These are phyloP conservation scores for Phytophthora cryptogea DNA, from an alignment of 352 stramenopile species.

Conservation along the genomic window DNA sequence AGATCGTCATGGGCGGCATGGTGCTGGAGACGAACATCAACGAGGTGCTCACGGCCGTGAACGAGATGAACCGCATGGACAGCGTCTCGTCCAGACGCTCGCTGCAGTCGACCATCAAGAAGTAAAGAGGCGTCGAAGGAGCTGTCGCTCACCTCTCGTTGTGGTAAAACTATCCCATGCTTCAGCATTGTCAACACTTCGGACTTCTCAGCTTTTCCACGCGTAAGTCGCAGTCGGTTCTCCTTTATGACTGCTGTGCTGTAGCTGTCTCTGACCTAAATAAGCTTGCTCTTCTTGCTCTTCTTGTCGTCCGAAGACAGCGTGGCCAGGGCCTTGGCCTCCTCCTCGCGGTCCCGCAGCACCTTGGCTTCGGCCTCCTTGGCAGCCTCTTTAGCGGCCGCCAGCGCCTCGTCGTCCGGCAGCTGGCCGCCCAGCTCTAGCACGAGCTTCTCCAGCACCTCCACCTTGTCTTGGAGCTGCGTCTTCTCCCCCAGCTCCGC, in stretches of 20 bases:
- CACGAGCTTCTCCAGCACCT: conserved; percentile 66
- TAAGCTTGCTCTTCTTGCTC: conserved; percentile 64
- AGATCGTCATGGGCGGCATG: conserved; percentile 99
- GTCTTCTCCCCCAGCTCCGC: conserved; percentile 41
- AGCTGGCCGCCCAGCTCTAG: conserved; percentile 60
- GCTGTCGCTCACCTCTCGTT: background rate
- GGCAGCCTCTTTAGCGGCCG: conserved; percentile 43
- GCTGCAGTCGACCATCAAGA: conserved; percentile 75
- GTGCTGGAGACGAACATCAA: conserved; percentile 99
- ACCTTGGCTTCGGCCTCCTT: conserved; percentile 46
- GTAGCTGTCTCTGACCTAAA: conserved; percentile 44
- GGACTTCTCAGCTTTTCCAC: conserved; percentile 5
- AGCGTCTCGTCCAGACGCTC: conserved; percentile 78
- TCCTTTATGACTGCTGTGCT: conserved; percentile 25
- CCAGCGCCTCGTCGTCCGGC: conserved; percentile 57
- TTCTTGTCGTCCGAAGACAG: conserved; percentile 41
- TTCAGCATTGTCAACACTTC: conserved; percentile 7
- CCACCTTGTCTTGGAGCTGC: conserved; percentile 52
- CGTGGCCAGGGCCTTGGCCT: conserved; percentile 41
- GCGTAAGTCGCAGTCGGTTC: conserved; percentile 4
- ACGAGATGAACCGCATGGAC: conserved; percentile 97
- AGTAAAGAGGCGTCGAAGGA: conserved; percentile 24
- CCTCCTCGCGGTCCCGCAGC: conserved; percentile 38
- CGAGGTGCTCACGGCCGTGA: conserved; percentile 95
- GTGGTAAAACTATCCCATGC: background rate